Base-by-base conservation (phyloP, 192 early-diverging fungal species). In the Coemansia sp. region DNA sequence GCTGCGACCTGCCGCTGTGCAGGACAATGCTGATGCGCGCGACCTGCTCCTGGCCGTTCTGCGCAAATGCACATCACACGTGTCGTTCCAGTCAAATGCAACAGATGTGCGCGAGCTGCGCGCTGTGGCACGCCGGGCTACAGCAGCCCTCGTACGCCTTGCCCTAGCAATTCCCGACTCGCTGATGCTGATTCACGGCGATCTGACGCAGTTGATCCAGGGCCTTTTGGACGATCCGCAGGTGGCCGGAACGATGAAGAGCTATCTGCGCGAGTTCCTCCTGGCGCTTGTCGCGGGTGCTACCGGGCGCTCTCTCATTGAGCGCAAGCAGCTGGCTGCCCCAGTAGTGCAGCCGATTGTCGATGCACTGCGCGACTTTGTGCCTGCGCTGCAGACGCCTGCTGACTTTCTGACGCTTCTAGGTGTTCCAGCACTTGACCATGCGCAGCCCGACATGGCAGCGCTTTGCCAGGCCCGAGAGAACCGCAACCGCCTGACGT, bases 261-360 rank as follows among this genome's bases (percentile, higher is more conserved):
- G 57, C 29, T 43, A 60, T 14, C 42, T 72, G 34, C 35, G 56
- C 45, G 69, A 72, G 44, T 72, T 72, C 44, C 69, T 54, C 27
- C 38, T 72, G 18, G 51, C 69, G 13, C 31, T 72, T 7, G 47
- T 65, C 18, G 55, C 60, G 2, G 67, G 67, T 7, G 62, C 69
- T 1, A 39, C 56, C 10, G n/a, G n/a, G n/a, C 37, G 54, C 32
- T 38, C 51, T 4, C 38, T 65, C 38, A 17, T 57, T 3, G 30
- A 57, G 37, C 69, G 62, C 49, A 47, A 40, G 28, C 53, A 51
- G 11, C 52, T 72, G 28, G 69, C 69, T 2, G 47, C 20, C 23
- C 62, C 69, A 11, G 33, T 72, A 4, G 32, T 72, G 5, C 62
- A 29, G 48, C 69, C 69, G 29, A 34, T 72, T 1, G 36, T 65